Evolutionary conservation across 805 yeast genomes (phyloP), one percentile per base, ranked within the genome.

Genomic region (Candida ovalis): DNA sequence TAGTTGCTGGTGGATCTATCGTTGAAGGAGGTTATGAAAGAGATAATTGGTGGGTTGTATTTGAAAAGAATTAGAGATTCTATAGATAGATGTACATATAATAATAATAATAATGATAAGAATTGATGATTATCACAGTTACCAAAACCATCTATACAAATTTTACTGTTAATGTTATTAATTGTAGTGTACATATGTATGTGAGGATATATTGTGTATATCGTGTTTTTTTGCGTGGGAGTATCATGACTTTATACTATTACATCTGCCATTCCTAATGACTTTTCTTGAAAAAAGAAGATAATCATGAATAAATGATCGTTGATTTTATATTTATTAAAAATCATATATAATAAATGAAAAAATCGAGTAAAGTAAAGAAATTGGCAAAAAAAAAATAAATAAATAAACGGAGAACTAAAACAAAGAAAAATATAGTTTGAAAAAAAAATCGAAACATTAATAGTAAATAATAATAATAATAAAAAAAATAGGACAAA

Each of bases 31-130:
- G 99, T 0, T 94, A 92, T 62, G 98, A 94, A 63, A 80, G 78
- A 61, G 99, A 92, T 62, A 92, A 92, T 60, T 94, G 98, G 98
- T 92, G 96, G 87, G 83, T 74, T 2, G 69, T 84, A 3, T 70
- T 75, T 21, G 62, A 69, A 52, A 72, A 68, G n/a, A 10, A 40
- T 3, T 18, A 8, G 27, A 28, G 10, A 5, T 6, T 40, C 13
- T 15, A 28, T n/a, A 18, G 23, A n/a, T n/a, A n/a, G n/a, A n/a
- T n/a, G n/a, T n/a, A n/a, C n/a, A n/a, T n/a, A n/a, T n/a, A n/a
- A n/a, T n/a, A n/a, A n/a, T n/a, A n/a, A 32, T 32, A 32, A 32
- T 32, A 32, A 32, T 10, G 10, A 25, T 25, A 25, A 25, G n/a
- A n/a, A n/a, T n/a, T n/a, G n/a, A n/a, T n/a, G n/a, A n/a, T n/a